Conservation (phyloP, 2,329 filamentous ascomycete genomes). For the Bretziella fagacearum region DNA sequence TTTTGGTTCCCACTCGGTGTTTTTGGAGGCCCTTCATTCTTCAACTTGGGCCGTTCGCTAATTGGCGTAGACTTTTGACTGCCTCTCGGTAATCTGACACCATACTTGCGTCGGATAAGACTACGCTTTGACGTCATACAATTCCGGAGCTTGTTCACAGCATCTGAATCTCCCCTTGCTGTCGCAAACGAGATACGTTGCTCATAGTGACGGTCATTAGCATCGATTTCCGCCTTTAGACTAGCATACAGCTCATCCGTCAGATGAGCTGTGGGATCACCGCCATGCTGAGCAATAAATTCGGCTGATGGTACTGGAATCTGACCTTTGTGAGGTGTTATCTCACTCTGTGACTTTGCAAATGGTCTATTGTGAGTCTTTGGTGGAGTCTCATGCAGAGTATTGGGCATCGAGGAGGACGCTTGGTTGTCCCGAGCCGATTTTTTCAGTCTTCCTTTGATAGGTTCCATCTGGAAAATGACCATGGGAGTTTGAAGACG, state of each 20-base stretch:
- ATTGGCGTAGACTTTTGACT: too few species aligned
- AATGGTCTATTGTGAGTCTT: not conserved
- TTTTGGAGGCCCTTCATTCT: not conserved
- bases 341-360: not conserved
- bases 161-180: constrained; percentile 16
- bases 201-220: not conserved
- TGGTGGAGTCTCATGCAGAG: not conserved
- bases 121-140: constrained; percentile 39
- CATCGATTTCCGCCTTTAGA: constrained; percentile 1
- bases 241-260: not conserved
- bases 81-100: constrained; percentile 29
- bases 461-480: not conserved
- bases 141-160: constrained; percentile 31
- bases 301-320: not conserved
- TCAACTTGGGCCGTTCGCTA: constrained; percentile 18
- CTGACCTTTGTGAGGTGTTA: not conserved
- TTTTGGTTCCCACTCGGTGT: not conserved
- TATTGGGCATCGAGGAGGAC: not conserved
- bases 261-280: constrained; percentile 5
- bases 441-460: not conserved
- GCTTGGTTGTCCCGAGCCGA: not conserved
- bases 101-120: constrained; percentile 39
- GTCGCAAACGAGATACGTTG: not conserved
- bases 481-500: not conserved
- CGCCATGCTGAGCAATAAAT: not conserved